These are phyloP conservation scores for Hansenula lynferdii DNA, from an alignment of 1,139 yeast species.

Conservation along the genomic window DNA sequence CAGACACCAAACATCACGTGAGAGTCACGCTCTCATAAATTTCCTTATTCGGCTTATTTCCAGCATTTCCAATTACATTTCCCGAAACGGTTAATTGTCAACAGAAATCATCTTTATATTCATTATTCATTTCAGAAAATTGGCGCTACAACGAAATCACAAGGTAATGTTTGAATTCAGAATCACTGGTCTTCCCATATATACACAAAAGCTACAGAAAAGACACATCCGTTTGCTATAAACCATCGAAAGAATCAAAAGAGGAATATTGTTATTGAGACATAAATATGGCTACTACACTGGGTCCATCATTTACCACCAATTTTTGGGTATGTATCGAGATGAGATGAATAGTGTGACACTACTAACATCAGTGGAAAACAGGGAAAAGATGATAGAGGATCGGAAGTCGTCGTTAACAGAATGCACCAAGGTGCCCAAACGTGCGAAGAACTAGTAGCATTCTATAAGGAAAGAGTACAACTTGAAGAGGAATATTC, in stretches of 20 bases:
- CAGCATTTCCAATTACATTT: neutral
- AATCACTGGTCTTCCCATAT: too few relatives aligned
- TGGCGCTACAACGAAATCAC: too few relatives aligned
- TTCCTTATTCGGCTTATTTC: neutral
- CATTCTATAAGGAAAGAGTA: constrained; percentile 41
- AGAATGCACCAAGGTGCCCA: constrained; percentile 46
- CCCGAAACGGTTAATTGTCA: too few relatives aligned
- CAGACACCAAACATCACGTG: neutral
- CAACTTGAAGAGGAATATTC: constrained; percentile 72
- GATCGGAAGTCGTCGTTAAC: constrained; percentile 41
- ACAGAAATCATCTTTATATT: too few relatives aligned
- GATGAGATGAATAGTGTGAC: neutral
- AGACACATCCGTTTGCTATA: too few relatives aligned
- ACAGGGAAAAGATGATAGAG: constrained; percentile 45
- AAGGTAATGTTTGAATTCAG: too few relatives aligned
- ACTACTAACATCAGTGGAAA: constrained; percentile 2
- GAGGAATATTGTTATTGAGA: neutral
- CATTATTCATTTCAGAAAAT: too few relatives aligned
- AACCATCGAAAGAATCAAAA: neutral
- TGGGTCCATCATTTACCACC: constrained; percentile 33
- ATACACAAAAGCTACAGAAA: too few relatives aligned
- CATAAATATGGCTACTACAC: constrained; percentile 5
- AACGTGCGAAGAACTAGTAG: constrained; percentile 38
- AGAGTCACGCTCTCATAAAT: neutral
- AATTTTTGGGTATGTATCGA: constrained; percentile 40